Percentiles rank a stretch among this genome's conserved stretches.
These are phyloP conservation scores for Suillus subluteus DNA, from an alignment of 768 basidiomycete species.

Conservation along the genomic window DNA sequence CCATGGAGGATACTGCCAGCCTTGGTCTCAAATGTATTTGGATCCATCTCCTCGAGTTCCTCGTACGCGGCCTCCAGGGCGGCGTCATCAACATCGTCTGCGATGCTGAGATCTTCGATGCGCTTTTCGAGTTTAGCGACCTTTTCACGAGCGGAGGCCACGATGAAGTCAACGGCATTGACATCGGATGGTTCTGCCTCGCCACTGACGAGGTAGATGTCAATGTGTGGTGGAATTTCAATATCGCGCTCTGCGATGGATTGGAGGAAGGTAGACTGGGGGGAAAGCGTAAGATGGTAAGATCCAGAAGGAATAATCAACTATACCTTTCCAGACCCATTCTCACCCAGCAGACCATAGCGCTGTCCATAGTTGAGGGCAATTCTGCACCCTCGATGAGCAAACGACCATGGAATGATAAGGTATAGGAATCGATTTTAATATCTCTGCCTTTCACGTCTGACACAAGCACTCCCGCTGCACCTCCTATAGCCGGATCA, in stretches of 20 bases:
- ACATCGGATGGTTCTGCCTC: slow-evolving; percentile 95
- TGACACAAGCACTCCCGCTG: slow-evolving; percentile 90
- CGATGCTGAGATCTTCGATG: slow-evolving; percentile 92
- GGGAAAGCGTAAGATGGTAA: slow-evolving; percentile 13
- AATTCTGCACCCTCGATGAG: slow-evolving; percentile 69
- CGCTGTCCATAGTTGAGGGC: slow-evolving; percentile 88
- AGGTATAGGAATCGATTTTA: slow-evolving; percentile 94
- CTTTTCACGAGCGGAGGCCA: slow-evolving; percentile 89
- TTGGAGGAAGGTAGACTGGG: slow-evolving; percentile 91
- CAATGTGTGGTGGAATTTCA: slow-evolving; percentile 91
- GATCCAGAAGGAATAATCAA: slow-evolving; percentile 13
- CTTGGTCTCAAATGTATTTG: slow-evolving; percentile 92
- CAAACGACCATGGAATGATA: slow-evolving; percentile 96
- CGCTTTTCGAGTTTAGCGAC: slow-evolving; percentile 91
- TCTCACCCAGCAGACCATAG: slow-evolving; percentile 96
- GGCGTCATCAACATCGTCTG: slow-evolving; percentile 85
- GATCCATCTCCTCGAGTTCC: slow-evolving; percentile 96
- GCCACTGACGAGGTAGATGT: slow-evolving; percentile 95
- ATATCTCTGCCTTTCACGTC: slow-evolving; percentile 94
- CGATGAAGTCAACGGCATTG: slow-evolving; percentile 97
- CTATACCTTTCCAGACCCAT: slow-evolving; percentile 95
- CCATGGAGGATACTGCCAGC: slow-evolving; percentile 97
- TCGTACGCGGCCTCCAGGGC: slow-evolving; percentile 92
- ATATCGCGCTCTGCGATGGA: slow-evolving; percentile 96
- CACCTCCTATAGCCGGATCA: slow-evolving; percentile 60